A percentile compares a stretch with the other conserved stretches of the same genome.
These are phyloP conservation scores for Beauveria varroae DNA, from an alignment of 2,329 filamentous ascomycete genomes.

Conservation along the genomic window DNA sequence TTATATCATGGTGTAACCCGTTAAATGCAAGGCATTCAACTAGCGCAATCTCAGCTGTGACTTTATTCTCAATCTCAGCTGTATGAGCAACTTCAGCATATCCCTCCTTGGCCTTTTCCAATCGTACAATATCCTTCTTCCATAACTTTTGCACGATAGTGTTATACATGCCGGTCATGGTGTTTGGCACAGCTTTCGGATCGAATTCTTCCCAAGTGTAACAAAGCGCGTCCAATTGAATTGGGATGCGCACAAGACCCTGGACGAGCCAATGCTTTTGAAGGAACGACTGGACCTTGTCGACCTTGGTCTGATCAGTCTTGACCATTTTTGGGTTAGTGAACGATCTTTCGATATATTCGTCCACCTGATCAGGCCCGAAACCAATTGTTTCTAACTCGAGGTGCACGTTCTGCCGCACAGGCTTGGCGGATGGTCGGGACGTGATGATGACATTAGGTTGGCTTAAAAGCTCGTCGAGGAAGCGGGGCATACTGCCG, in stretches of 20 bases:
- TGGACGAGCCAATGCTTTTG: constrained; percentile 24
- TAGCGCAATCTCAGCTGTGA: constrained; percentile 12
- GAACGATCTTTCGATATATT: neutral
- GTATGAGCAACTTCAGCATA: too few species aligned
- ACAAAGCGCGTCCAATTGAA: constrained; percentile 37
- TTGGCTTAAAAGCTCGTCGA: neutral
- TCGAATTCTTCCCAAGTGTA: constrained; percentile 24
- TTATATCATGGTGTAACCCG: constrained; percentile 24
- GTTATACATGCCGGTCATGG: constrained; percentile 30
- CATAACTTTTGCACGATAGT: constrained; percentile 26
- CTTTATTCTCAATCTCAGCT: too few species aligned
- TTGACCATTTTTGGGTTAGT: neutral
- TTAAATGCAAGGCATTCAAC: constrained; percentile 28
- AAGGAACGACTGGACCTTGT: constrained; percentile 22
- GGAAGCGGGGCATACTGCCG: neutral
- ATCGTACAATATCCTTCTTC: constrained; percentile 28
- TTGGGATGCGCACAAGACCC: constrained; percentile 33
- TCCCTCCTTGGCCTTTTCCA: constrained; percentile 15
- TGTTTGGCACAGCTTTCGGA: constrained; percentile 15
- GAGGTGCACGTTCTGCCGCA: neutral
- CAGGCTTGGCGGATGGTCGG: neutral
- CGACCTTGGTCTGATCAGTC: constrained; percentile 13
- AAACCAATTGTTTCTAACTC: neutral
- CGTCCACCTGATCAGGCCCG: neutral
- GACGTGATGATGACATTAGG: neutral